These are phyloP conservation scores for Ophiostoma perfectum DNA, from an alignment of 2,329 filamentous ascomycete genomes.

Conservation along the genomic window DNA sequence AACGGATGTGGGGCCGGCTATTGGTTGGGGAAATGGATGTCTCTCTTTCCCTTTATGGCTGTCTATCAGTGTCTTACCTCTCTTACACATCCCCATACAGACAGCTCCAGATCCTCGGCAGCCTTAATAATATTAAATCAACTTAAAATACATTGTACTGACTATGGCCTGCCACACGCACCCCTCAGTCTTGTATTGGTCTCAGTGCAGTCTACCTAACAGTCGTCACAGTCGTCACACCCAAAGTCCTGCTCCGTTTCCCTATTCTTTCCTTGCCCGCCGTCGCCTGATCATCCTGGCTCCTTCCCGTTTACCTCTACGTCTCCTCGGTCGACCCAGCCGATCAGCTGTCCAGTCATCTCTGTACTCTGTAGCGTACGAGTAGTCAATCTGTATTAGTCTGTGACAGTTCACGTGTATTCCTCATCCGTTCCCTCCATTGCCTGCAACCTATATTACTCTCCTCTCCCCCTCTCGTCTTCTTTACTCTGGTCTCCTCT, in stretches of 20 bases:
- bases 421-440: not conserved
- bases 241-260: not conserved
- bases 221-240: not conserved
- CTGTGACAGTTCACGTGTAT: constrained; percentile 5
- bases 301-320: not conserved
- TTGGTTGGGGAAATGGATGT: constrained; percentile 20
- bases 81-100: not conserved
- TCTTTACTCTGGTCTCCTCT: not conserved
- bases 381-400: not conserved
- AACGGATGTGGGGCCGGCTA: constrained; percentile 17
- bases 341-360: constrained; percentile 10
- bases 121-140: not conserved
- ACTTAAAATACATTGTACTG: no score
- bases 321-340: constrained; percentile 14
- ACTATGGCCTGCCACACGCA: no score
- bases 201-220: no score
- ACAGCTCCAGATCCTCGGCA: not conserved
- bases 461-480: constrained; percentile 4
- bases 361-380: not conserved
- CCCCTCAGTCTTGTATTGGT: no score
- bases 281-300: not conserved
- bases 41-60: constrained; percentile 16
- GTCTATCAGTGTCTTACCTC: not conserved
- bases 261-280: not conserved
- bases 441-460: constrained; percentile 5